Evolutionary conservation across 2,329 filamentous ascomycete genomes (phyloP).

Genomic region (Beauveria sp.): DNA sequence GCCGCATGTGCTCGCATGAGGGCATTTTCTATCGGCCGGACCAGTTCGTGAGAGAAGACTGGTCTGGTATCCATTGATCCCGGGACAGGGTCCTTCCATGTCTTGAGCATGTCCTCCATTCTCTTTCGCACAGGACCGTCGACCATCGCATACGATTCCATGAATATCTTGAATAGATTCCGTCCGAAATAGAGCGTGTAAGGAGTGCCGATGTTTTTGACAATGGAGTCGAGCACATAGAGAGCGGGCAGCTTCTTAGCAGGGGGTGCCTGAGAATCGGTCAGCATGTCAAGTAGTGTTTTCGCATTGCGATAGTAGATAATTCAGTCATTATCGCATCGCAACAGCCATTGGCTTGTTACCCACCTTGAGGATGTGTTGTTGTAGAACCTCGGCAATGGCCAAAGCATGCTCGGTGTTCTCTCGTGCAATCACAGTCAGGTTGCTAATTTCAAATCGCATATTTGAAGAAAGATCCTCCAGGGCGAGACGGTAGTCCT

Average conservation of each 20-base stretch:
- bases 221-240: slow-evolving; percentile 95
- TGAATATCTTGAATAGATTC: slow-evolving; percentile 88
- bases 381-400: slow-evolving; percentile 83
- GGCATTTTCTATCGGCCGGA: slow-evolving; percentile 87
- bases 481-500: slow-evolving; percentile 89
- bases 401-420: slow-evolving; percentile 92
- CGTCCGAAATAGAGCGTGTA: slow-evolving; percentile 93
- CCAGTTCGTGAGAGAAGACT: slow-evolving; percentile 82
- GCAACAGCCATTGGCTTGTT: neutral
- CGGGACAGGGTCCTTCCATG: slow-evolving; percentile 95
- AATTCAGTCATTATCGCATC: neutral
- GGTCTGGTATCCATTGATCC: slow-evolving; percentile 88
- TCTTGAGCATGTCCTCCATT: slow-evolving; percentile 95
- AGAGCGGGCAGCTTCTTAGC: slow-evolving; percentile 89
- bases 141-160: slow-evolving; percentile 91
- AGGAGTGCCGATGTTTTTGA: slow-evolving; percentile 96
- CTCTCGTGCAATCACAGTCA: slow-evolving; percentile 95
- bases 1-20: slow-evolving; percentile 71
- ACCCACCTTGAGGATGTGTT: slow-evolving; percentile 91
- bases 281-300: slow-evolving; percentile 27
- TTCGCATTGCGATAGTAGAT: neutral
- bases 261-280: slow-evolving; percentile 62
- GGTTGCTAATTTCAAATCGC: slow-evolving; percentile 90
- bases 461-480: slow-evolving; percentile 88
- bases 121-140: slow-evolving; percentile 76